Conservation (phyloP, 305 asterid genomes). For the Solanum chacoense region DNA sequence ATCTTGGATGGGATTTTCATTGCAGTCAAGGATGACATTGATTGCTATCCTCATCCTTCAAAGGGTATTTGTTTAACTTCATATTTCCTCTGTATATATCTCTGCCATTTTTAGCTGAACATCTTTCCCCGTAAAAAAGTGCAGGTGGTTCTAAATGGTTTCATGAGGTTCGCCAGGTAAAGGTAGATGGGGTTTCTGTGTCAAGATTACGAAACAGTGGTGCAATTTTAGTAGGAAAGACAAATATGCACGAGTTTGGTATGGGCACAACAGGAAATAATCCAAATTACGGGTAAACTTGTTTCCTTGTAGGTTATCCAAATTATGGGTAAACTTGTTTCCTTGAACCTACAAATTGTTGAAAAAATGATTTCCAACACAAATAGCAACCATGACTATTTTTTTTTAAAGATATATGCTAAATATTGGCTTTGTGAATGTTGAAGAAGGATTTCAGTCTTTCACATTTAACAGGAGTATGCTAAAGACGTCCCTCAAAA, state of each 20-base stretch:
- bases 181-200: conserved; percentile 57
- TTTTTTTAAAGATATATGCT: not conserved
- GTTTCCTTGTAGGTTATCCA: conserved; percentile 29
- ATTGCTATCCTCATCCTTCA: conserved; percentile 79
- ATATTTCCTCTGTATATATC: not conserved
- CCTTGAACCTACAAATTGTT: not conserved
- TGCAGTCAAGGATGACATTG: conserved; percentile 94
- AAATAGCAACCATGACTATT: not conserved
- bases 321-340: conserved; percentile 57
- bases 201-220: conserved; percentile 76
- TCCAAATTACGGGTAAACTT: conserved; percentile 76
- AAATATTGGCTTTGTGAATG: not conserved
- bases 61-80: conserved; percentile 40
- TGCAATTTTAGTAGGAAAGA: conserved; percentile 82
- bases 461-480: not conserved
- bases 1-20: conserved; percentile 80
- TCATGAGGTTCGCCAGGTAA: conserved; percentile 61
- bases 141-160: conserved; percentile 77
- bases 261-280: conserved; percentile 90
- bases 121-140: conserved; percentile 22
- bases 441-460: not conserved
- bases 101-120: conserved; percentile 1
- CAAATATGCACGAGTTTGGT: conserved; percentile 97
- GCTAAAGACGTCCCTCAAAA: not conserved
- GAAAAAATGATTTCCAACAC: not conserved